Evolutionary conservation across 1,139 yeast species (phyloP), one percentile per base, ranked within the genome.

Genomic region (Protomyces inundatus): DNA sequence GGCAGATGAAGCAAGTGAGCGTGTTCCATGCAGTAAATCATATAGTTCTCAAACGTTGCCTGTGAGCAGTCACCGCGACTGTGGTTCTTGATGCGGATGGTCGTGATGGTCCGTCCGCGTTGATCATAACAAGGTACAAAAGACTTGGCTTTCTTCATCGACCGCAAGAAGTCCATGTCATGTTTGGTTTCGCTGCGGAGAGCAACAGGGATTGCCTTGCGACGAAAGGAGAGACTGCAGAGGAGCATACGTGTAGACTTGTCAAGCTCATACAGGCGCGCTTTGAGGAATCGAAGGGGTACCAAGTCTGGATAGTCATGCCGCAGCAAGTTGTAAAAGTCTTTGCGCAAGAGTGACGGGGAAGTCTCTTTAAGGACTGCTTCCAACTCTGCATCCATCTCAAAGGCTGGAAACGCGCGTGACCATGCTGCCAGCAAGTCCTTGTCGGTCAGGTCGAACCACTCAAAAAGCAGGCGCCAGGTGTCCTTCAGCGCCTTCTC

Each of bases 51-150:
- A 37, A 58, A 58, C 10, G 52, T 58, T 12, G 40, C 62, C 36
- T 58, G 62, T 12, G 62, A 50, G 36, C 62, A 51, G 30, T 58
- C 62, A 34, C 62, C 62, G 3, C 62, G 51, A 32, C 36, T 32
- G 39, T 58, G 62, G 16, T 58, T 58, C 56, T 12, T 36, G 16
- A 58, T 58, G 30, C 53, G 39, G 16, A 58, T 58, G 45, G 34
- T 39, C 6, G 62, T 58, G 46, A 58, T 52, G 5, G 62, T 58
- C 33, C 62, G 55, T 6, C 62, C 62, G 30, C 54, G 55, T 6
- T 52, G 40, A n/a, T 58, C 62, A 35, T 58, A 58, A 30, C 62
- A 58, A 7, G 62, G 62, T n/a, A 58, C 62, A n/a, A 52, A 58
- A 7, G 62, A 52, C 52, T 58, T 58, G 12, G 40, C 62, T 42